These are phyloP conservation scores for Vaccinium corymbosum DNA, from an alignment of 148 eudicot genomes.

Conservation along the genomic window DNA sequence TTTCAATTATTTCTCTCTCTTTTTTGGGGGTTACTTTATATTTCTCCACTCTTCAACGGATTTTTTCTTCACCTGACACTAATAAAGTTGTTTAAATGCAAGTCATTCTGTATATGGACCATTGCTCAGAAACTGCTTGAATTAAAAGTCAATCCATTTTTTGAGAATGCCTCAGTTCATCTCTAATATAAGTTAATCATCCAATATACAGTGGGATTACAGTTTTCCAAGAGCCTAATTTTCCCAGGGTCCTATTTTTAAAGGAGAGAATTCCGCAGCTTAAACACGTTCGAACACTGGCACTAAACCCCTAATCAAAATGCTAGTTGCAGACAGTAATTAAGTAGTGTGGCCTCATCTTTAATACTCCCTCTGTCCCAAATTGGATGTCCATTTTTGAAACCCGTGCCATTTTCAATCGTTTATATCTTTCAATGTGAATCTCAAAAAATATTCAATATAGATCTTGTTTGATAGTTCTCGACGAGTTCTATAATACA, in stretches of 20 bases:
- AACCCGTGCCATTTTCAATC: no score
- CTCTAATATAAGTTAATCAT: background rate
- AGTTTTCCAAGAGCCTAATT: background rate
- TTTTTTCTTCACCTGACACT: background rate
- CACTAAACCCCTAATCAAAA: background rate
- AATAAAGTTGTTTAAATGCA: background rate
- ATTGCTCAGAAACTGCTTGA: background rate
- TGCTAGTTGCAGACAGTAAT: background rate
- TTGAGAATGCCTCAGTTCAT: background rate
- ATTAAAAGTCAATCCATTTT: background rate
- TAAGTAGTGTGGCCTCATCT: background rate
- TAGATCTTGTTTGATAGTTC: no score
- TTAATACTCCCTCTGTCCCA: background rate
- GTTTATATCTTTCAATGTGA: no score
- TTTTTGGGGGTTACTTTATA: no score
- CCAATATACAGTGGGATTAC: background rate
- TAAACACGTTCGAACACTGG: background rate
- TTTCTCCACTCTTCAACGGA: background rate
- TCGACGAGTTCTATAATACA: no score
- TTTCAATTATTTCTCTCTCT: no score
- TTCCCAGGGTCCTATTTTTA: background rate
- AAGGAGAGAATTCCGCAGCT: background rate
- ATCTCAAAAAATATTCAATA: no score
- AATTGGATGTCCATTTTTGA: no score
- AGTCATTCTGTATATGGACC: background rate